Percentiles rank a stretch among this genome's conserved stretches.
Evolutionary conservation across 331 rosid species (phyloP).

Genomic region (Rhamnella rubrinervis): DNA sequence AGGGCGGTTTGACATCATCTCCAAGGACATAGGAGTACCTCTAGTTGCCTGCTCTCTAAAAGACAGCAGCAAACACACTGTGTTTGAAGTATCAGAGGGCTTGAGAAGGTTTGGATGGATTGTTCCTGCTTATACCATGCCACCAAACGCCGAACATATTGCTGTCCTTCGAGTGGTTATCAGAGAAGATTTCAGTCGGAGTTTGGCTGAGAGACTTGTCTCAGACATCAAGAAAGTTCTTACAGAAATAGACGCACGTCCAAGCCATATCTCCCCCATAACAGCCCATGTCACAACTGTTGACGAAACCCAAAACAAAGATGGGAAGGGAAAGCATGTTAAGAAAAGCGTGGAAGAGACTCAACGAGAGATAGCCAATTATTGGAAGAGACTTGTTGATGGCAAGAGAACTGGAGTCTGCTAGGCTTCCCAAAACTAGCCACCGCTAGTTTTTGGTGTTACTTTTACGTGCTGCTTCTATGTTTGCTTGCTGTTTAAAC

Average conservation of each 20-base stretch:
- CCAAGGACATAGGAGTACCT: constrained; percentile 83
- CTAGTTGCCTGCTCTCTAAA: constrained; percentile 71
- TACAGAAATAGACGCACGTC: constrained; percentile 46
- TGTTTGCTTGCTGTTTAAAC: too few species aligned
- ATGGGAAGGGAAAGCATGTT: constrained; percentile 18
- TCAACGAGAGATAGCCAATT: constrained; percentile 27
- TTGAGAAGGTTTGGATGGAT: constrained; percentile 75
- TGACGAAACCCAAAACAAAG: constrained; percentile 22
- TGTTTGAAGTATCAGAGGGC: constrained; percentile 68
- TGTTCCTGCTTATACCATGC: constrained; percentile 92
- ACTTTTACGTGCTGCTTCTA: too few species aligned
- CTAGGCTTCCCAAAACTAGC: constrained; percentile 23
- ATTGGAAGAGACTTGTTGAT: constrained; percentile 56
- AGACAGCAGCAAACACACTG: constrained; percentile 72
- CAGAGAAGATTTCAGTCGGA: constrained; percentile 81
- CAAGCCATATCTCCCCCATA: constrained; percentile 26
- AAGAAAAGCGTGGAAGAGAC: constrained; percentile 41
- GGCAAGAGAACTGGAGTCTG: constrained; percentile 61
- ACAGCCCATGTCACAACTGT: constrained; percentile 44
- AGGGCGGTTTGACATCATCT: constrained; percentile 62
- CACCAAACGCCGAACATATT: constrained; percentile 57
- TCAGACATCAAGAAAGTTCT: constrained; percentile 63
- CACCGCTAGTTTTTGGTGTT: not conserved
- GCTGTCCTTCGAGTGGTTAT: constrained; percentile 79
- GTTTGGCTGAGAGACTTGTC: constrained; percentile 69